Evolutionary conservation across 345 rosid species (phyloP).

Genomic region (Eucalyptus leucophloia): DNA sequence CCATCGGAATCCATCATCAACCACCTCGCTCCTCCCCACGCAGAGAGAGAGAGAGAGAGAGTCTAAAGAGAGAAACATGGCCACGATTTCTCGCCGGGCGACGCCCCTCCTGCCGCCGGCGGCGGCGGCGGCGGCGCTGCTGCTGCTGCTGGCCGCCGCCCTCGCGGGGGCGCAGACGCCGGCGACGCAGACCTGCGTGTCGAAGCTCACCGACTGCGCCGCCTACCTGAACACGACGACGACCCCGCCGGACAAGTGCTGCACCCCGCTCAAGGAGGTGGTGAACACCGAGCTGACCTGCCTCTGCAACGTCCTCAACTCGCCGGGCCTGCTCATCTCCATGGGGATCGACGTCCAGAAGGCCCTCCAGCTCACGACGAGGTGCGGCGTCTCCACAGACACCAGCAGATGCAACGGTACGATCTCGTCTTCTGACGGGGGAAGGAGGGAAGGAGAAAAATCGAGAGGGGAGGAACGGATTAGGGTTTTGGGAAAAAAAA

Average conservation of each 20-base stretch:
- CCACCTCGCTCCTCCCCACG: background rate
- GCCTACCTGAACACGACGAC: slow-evolving; percentile 1
- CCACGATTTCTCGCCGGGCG: background rate
- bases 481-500: background rate
- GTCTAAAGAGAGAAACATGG: background rate
- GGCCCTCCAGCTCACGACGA: slow-evolving; percentile 1
- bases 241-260: slow-evolving; percentile 4
- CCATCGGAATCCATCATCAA: background rate
- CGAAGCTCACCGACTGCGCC: slow-evolving; percentile 4
- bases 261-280: slow-evolving; percentile 8
- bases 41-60: background rate
- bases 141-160: background rate
- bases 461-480: background rate
- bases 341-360: background rate
- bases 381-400: background rate
- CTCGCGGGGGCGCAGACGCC: slow-evolving; percentile 2
- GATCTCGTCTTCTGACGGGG: background rate
- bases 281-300: slow-evolving; percentile 1
- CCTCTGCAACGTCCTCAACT: slow-evolving; percentile 13
- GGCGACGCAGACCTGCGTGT: background rate
- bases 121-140: background rate
- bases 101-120: background rate
- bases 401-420: background rate
- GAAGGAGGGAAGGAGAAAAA: background rate
- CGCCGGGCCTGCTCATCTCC: background rate